Percentiles rank a stretch among this genome's conserved stretches.
Conservation (phyloP, 2,329 filamentous ascomycete species). For the Trichothecium sympodiale region DNA sequence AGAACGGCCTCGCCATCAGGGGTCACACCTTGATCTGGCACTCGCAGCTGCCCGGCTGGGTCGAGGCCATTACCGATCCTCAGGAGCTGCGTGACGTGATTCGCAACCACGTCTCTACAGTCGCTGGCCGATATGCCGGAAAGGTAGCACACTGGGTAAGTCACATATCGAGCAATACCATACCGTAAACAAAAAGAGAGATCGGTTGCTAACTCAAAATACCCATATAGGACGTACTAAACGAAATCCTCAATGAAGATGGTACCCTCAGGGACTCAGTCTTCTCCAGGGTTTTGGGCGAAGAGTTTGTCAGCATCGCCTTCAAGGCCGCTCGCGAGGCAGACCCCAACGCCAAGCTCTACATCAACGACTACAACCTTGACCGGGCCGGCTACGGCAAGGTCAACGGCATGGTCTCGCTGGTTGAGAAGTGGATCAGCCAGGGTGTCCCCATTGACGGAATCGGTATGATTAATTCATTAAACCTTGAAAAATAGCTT, state of each 20-base stretch:
- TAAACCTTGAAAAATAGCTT: too few species aligned
- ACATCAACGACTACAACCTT: constrained; percentile 67
- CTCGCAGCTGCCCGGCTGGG: constrained; percentile 46
- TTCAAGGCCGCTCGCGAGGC: constrained; percentile 57
- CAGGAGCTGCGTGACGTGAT: constrained; percentile 41
- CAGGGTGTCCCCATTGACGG: constrained; percentile 55
- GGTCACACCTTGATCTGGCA: constrained; percentile 59
- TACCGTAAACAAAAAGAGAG: too few species aligned
- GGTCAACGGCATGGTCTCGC: constrained; percentile 38
- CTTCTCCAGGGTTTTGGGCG: constrained; percentile 58
- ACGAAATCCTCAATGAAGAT: constrained; percentile 53
- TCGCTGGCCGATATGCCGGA: constrained; percentile 48
- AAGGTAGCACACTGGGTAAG: constrained; percentile 46
- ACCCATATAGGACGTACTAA: constrained; percentile 38
- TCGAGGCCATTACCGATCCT: constrained; percentile 42
- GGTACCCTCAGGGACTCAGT: constrained; percentile 48
- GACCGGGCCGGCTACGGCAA: constrained; percentile 50
- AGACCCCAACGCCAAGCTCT: constrained; percentile 57
- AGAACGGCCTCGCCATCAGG: constrained; percentile 46
- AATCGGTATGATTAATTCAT: constrained; percentile 26
- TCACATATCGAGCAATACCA: too few species aligned
- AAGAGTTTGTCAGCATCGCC: constrained; percentile 58
- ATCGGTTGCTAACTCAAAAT: too few species aligned
- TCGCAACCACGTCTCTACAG: constrained; percentile 44
- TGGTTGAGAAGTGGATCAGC: constrained; percentile 53